Evolutionary conservation across 441 rosid genomes (phyloP), one percentile per base, ranked within the genome.

Genomic region (Manihot esculenta): DNA sequence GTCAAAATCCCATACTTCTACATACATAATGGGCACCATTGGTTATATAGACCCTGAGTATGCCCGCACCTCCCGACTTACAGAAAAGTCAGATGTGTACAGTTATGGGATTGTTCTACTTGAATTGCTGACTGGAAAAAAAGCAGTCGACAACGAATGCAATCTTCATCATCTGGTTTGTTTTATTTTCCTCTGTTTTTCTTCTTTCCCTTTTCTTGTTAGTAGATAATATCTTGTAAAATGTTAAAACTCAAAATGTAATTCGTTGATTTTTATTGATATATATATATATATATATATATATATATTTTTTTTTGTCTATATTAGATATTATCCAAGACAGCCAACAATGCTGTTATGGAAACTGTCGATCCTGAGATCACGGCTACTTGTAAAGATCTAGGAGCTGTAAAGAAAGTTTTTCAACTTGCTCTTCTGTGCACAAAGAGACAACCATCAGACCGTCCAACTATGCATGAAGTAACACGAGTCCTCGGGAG

Each of bases 21-120:
- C 99, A 1, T 87, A 80, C 69, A 68, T 95, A 10, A 88, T 89
- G 98, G 99, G 98, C 44, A 91, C 98, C 7, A 95, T 95, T 66
- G 99, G 98, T 24, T 93, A 95, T 75, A 93, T 95, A 66, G 99
- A 93, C 63, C 99, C 99, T 0, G 99, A 95, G 74, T 95, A 95
- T 76, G 98, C 99, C 15, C 92, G 97, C 26, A 95, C 99, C 66
- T 93, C 99, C 35, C 93, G 85, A 0, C 93, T 93, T 54, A 95
- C 98, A 0, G 99, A 93, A 83, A 95, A 93, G 68, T 91, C 98
- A 0, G 98, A 93, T 77, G 95, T 95, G 10, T 95, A 93, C 77
- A 93, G 99, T 74, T 95, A 84, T 2, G 99, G 97, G 27, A 84
- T 95, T 61, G 96, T 95, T 66, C 85, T 95, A n/a, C 96, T 95